These are phyloP conservation scores for Starmerella vitae DNA, from an alignment of 805 yeast genomes.

Conservation along the genomic window DNA sequence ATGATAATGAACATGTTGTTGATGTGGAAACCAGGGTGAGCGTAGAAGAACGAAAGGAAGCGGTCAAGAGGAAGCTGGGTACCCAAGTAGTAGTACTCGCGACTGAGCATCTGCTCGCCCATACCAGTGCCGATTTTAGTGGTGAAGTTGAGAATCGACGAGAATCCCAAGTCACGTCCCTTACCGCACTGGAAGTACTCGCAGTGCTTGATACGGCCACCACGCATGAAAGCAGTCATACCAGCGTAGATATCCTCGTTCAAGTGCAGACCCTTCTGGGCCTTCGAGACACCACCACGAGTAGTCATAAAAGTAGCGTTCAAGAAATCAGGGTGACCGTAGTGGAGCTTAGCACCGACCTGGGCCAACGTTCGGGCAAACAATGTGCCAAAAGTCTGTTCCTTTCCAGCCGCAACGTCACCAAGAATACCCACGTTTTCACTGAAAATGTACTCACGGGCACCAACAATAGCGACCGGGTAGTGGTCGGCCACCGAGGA, in stretches of 20 bases:
- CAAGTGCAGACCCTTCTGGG: conserved; percentile 82
- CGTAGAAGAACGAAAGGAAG: conserved; percentile 84
- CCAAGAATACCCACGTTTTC: conserved; percentile 88
- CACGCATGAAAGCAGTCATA: conserved; percentile 75
- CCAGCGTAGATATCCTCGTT: conserved; percentile 96
- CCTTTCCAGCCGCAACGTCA: conserved; percentile 95
- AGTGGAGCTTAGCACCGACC: conserved; percentile 87
- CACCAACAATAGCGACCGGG: conserved; percentile 89
- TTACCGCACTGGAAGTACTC: conserved; percentile 95
- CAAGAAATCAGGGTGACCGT: conserved; percentile 93
- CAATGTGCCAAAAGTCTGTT: conserved; percentile 90
- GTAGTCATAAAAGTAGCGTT: conserved; percentile 88
- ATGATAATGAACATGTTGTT: conserved; percentile 78
- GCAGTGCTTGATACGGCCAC: conserved; percentile 89
- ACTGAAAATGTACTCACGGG: conserved; percentile 87
- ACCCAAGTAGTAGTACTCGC: conserved; percentile 86
- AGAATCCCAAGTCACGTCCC: conserved; percentile 90
- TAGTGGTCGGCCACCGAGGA: conserved; percentile 21
- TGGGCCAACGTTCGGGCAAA: conserved; percentile 88
- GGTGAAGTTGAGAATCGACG: conserved; percentile 82
- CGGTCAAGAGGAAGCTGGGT: conserved; percentile 80
- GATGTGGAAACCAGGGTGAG: conserved; percentile 92
- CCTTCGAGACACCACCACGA: conserved; percentile 90
- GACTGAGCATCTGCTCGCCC: conserved; percentile 90
- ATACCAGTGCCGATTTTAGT: conserved; percentile 95